Evolutionary conservation across 2,329 filamentous ascomycete species (phyloP), one percentile per base, ranked within the genome.

Genomic region (Blumeria hordei): DNA sequence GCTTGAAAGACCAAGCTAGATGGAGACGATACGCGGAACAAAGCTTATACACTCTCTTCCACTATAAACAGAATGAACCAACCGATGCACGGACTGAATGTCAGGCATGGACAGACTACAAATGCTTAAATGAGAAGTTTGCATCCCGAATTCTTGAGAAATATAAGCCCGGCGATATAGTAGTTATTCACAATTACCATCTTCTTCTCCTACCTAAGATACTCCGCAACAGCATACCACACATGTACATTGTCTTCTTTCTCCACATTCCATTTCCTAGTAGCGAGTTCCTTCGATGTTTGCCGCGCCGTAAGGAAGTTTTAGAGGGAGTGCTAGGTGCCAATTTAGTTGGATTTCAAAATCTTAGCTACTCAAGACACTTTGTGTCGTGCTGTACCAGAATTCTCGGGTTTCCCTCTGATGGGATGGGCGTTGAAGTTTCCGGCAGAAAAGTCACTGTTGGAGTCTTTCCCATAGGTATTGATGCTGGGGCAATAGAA

Each of bases 341-440:
- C 55, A 95, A 95, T 67, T 81, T 96, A 71, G 79, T 96, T 59
- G 88, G 88, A 0, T 95, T 96, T 70, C 90, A 96, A 68, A 92
- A 88, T 7, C 92, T 88, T 70, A 92, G 88, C 67, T 96, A 94
- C 68, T 90, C 88, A 12, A 80, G 88, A 28, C 90, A 96, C 67
- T 96, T 96, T 67, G 80, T 87, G 39, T 94, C 87, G 60, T 95
- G 88, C 69, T 95, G 88, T 69, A 93, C 87, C 1, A 80, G 88
- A 32, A 83, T 95, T 52, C 74, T 95, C 7, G 85, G 85, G n/a
- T 94, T 94, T 64, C 83, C 87, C 49, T 93, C 87, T 0, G 88
- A 88, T 57, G 80, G 80, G 1, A 80, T 82, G 3, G 87, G 88
- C 6, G 85, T 95, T 5, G 86, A 94, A 66, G 85, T 86, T 3